Base-by-base conservation (phyloP, 1,284 basidiomycete species). In the Apiotrichum gamsii region DNA sequence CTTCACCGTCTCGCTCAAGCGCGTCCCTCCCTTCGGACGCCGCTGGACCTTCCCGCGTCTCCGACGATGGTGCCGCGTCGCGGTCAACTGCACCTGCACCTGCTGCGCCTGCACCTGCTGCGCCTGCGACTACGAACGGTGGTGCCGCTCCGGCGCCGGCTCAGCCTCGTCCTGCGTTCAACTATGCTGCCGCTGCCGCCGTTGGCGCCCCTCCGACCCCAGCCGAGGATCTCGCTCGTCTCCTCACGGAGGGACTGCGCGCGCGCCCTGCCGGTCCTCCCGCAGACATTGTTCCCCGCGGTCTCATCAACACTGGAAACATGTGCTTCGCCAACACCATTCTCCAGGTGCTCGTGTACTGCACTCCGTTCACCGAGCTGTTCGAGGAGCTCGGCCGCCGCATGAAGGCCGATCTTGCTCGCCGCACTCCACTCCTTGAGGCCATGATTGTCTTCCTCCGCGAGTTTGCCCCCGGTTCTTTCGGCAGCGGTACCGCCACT, bases 281-380 rank as follows among this genome's bases (percentile, higher is more conserved):
- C 8, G 59, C 67, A 11, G 58, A 69, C 6, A 49, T 67, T 5
- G 65, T 75, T 9, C 70, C 79, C n/a, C 79, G 93, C 24, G 94
- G 94, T 5, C 75, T 98, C 35, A 80, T 97, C 62, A 98, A 97
- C 73, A 86, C 83, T 5, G 94, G 94, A 9, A 98, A 98, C 73
- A 86, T 96, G 81, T 98, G 94, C 72, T 98, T 96, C 67, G 91
- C 93, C 43, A 97, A 97, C 64, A 84, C 90, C 72, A 77, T 96
- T 25, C 74, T 97, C 20, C 94, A 97, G 74, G 82, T 88, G 2
- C 78, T 98, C 18, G 80, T 94, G 1, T 94, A 91, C 71, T 91
- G 86, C 61, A 79, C 81, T 14, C 89, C 87, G 2, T 95, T 97
- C 71, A 83, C 84, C 62, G 78, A 79, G 40, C 73, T 96, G 43